Percentiles rank a stretch among this genome's conserved stretches.
phyloP scores from a whole-genome alignment of 2,329 filamentous ascomycete genomes.

The Phaeosphaeriaceae sp. region DNA sequence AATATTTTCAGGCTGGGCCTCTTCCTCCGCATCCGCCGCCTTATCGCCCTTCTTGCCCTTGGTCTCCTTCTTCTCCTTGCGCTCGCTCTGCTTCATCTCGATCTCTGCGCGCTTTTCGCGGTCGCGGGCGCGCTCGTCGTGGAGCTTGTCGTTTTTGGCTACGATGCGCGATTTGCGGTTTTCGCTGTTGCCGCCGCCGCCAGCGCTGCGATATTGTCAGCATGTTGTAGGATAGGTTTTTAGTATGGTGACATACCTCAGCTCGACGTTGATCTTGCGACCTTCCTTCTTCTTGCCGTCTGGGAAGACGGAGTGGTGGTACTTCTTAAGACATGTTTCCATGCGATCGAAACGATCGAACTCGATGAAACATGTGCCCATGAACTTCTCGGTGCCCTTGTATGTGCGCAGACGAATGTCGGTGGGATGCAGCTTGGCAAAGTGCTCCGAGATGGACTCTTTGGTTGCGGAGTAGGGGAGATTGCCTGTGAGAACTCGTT shows the following conservation, averaged over 20 bases:
- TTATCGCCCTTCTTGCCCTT: conserved; percentile 26
- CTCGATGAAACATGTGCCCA: conserved; percentile 70
- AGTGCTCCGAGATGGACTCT: conserved; percentile 74
- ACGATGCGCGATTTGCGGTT: conserved; percentile 77
- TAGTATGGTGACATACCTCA: conserved; percentile 69
- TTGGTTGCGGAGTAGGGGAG: conserved; percentile 83
- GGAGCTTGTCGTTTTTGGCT: conserved; percentile 84
- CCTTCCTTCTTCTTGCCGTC: conserved; percentile 63
- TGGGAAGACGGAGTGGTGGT: conserved; percentile 83
- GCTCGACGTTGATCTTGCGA: conserved; percentile 88
- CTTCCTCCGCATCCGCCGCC: conserved; percentile 23
- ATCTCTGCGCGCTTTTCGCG: conserved; percentile 55
- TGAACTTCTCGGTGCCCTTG: conserved; percentile 47
- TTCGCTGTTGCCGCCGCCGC: conserved; percentile 81
- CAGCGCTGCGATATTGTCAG: conserved; percentile 63
- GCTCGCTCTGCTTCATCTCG: conserved; percentile 48
- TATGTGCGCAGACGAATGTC: conserved; percentile 64
- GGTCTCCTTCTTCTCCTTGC: conserved; percentile 50
- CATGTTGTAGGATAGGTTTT: background rate
- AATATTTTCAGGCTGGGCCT: conserved; percentile 23
- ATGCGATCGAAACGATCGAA: conserved; percentile 86
- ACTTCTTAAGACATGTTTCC: conserved; percentile 89
- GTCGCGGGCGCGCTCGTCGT: conserved; percentile 68
- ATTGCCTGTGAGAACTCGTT: conserved; percentile 66
- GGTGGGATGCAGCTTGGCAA: conserved; percentile 74